Conservation (phyloP, 1,284 basidiomycete species). For the Puccinia coronata region DNA sequence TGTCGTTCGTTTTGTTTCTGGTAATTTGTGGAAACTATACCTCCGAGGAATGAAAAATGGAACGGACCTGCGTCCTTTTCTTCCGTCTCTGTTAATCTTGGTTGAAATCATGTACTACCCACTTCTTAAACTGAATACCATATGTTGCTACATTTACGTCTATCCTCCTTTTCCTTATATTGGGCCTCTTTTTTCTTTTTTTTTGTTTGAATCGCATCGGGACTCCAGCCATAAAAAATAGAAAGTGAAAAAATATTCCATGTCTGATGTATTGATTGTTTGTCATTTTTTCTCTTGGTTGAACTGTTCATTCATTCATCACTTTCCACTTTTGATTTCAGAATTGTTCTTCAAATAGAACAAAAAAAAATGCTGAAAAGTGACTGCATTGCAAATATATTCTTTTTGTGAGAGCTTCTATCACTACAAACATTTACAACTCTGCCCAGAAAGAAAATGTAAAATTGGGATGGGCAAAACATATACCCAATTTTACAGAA, state of each 20-base stretch:
- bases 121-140: conserved; percentile 6
- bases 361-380: no score
- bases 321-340: background rate
- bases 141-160: conserved; percentile 10
- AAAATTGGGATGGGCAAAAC: no score
- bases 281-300: conserved; percentile 1
- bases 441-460: no score
- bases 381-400: no score
- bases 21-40: background rate
- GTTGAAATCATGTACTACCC: conserved; percentile 6
- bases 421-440: no score
- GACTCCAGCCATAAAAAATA: background rate
- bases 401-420: no score
- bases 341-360: no score
- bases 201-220: background rate
- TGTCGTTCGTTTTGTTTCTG: background rate
- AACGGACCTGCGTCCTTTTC: conserved; percentile 4
- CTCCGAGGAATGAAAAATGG: background rate
- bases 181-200: background rate
- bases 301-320: background rate
- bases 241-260: background rate
- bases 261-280: background rate
- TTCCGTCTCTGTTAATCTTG: background rate
- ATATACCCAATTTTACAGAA: no score
- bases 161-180: background rate